Percentiles rank a stretch among this genome's conserved stretches.
Evolutionary conservation across 768 basidiomycete species (phyloP).

Genomic region (Boletellus ananiceps): DNA sequence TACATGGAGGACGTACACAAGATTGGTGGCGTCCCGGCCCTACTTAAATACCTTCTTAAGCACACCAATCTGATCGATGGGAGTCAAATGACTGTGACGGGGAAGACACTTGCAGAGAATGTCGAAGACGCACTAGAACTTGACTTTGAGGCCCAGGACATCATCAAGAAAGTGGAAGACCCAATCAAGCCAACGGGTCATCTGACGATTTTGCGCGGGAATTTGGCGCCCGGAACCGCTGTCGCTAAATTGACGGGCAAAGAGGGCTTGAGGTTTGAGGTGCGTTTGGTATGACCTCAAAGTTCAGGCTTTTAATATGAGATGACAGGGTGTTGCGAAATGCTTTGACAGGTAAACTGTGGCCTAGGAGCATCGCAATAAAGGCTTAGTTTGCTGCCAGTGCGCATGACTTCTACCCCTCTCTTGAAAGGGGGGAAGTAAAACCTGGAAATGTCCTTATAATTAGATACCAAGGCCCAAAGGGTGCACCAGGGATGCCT

Average conservation of each 20-base stretch:
- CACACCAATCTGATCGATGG: constrained; percentile 78
- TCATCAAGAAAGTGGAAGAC: constrained; percentile 65
- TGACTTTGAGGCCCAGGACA: constrained; percentile 69
- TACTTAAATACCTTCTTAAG: constrained; percentile 79
- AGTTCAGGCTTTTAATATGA: neutral
- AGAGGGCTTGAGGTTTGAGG: constrained; percentile 82
- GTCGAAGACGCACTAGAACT: constrained; percentile 71
- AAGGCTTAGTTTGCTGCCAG: constrained; percentile 30
- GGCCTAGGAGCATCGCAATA: neutral
- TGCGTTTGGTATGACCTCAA: neutral
- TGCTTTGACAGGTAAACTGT: constrained; percentile 64
- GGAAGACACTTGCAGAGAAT: constrained; percentile 86
- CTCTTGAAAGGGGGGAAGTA: constrained; percentile 70
- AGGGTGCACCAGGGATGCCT: constrained; percentile 91
- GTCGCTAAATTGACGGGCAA: constrained; percentile 95
- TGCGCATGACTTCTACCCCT: constrained; percentile 66
- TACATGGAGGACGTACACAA: constrained; percentile 89
- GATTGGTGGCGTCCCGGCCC: constrained; percentile 79
- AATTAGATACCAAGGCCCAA: constrained; percentile 86
- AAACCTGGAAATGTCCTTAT: constrained; percentile 72
- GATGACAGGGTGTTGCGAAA: constrained; percentile 59
- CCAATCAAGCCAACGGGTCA: constrained; percentile 89
- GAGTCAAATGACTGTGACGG: constrained; percentile 82
- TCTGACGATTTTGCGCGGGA: constrained; percentile 83
- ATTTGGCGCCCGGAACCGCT: constrained; percentile 78